These are phyloP conservation scores for Yarrowia deformans DNA, from an alignment of 805 yeast genomes.

Conservation along the genomic window DNA sequence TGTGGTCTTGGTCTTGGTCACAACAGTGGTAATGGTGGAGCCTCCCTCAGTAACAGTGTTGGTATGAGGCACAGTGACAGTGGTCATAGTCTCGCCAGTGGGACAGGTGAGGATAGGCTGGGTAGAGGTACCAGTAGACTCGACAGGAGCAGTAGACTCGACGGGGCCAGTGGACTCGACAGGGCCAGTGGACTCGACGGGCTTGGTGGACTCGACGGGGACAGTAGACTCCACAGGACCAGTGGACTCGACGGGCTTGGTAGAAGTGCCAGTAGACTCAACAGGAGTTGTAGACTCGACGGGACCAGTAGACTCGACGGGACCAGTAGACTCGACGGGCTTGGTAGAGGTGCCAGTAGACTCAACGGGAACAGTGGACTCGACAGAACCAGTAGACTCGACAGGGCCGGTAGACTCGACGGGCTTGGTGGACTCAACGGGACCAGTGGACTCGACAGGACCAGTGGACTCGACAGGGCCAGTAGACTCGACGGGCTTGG, in stretches of 20 bases:
- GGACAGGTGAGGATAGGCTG: background rate
- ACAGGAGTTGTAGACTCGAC: too few relatives aligned
- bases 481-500: too few relatives aligned
- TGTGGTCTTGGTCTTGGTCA: constrained; percentile 21
- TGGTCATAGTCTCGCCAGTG: constrained; percentile 10
- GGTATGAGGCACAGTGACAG: background rate
- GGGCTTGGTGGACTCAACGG: background rate
- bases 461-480: too few relatives aligned
- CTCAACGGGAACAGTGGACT: constrained; percentile 2
- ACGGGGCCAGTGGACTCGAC: too few relatives aligned
- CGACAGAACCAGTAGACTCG: background rate
- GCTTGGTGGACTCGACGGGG: too few relatives aligned
- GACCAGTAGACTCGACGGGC: too few relatives aligned
- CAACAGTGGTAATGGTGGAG: constrained; percentile 4
- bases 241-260: too few relatives aligned
- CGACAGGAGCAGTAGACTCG: too few relatives aligned
- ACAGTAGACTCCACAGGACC: too few relatives aligned
- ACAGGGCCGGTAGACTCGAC: background rate
- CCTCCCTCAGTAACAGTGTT: constrained; percentile 5
- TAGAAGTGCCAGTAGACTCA: too few relatives aligned
- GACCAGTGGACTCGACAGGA: background rate
- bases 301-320: too few relatives aligned
- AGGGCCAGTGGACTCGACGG: too few relatives aligned
- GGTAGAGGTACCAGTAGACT: background rate
- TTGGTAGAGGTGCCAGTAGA: background rate